These are phyloP conservation scores for Gossypium stocksii DNA, from an alignment of 345 rosid genomes.

Conservation along the genomic window DNA sequence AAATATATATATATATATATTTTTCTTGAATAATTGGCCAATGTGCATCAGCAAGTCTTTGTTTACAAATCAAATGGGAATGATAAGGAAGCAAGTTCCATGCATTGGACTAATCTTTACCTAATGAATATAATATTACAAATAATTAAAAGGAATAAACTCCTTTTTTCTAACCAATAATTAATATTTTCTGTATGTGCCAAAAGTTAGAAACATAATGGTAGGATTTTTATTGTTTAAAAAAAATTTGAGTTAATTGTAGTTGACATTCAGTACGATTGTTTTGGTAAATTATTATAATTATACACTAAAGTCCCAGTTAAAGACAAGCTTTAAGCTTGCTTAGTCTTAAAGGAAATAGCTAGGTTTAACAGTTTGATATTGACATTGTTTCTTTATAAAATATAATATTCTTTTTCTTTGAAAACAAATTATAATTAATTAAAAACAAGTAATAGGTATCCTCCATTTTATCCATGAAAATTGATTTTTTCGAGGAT, in stretches of 20 bases:
- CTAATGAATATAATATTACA: background rate
- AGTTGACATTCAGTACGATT: background rate
- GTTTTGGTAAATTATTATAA: background rate
- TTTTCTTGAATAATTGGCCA: background rate
- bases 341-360: background rate
- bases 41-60: conserved; percentile 1
- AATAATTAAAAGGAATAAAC: background rate
- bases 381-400: background rate
- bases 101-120: background rate
- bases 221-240: background rate
- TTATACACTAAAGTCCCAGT: background rate
- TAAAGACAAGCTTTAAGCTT: background rate
- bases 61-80: background rate
- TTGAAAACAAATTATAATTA: too few relatives aligned
- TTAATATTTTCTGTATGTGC: background rate
- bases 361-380: background rate
- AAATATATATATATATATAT: too few relatives aligned
- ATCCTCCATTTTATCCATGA: too few relatives aligned
- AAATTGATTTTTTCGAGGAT: too few relatives aligned
- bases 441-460: too few relatives aligned
- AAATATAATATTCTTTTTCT: too few relatives aligned
- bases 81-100: background rate
- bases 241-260: background rate
- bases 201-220: background rate
- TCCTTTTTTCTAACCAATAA: background rate